Evolutionary conservation across 1,284 basidiomycete species (phyloP), one percentile per base, ranked within the genome.

Genomic region (Ceratobasidium theobromae): DNA sequence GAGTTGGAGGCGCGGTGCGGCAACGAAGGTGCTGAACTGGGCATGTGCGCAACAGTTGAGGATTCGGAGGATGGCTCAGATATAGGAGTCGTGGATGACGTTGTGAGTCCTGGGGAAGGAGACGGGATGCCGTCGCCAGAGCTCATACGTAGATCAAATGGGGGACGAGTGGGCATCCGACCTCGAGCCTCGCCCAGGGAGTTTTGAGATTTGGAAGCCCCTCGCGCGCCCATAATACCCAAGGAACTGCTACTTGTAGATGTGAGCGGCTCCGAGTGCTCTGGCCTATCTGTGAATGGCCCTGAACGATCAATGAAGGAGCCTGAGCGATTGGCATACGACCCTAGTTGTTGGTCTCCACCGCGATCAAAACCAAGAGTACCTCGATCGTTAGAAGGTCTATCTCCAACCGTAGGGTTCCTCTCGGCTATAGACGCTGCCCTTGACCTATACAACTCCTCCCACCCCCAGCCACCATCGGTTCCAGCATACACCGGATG

Each of bases 401-500:
- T 16, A n/a, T 58, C 62, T 14, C 5, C n/a, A 9, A 4, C 46
- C 6, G 4, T 28, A n/a, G 28, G 32, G 14, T 18, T 33, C 32
- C 28, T 53, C 23, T 52, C 51, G 4, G n/a, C 51, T 41, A 51
- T 27, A 21, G 64, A 53, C 9, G 65, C 52, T 11, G 52, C 65
- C 23, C 55, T 58, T 32, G 55, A 58, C 12, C 55, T 58, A 46
- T 68, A 68, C 18, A 70, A 53, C 46, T 70, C 58, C 67, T 73
- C 38, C 70, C 71, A 53, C 41, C 45, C 77, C 91, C 91, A 93
- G 4, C 76, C 77, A 0, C 87, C 90, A 71, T 90, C 87, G n/a
- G 80, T 73, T 33, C 89, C 87, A 9, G 86, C 84, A 72, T 88
- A 89, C 1, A 98, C 93, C 0, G 96, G 96, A 75, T 98, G 95